phyloP scores from a whole-genome alignment of 73 alveolate species.

The Urostyla sp. region DNA sequence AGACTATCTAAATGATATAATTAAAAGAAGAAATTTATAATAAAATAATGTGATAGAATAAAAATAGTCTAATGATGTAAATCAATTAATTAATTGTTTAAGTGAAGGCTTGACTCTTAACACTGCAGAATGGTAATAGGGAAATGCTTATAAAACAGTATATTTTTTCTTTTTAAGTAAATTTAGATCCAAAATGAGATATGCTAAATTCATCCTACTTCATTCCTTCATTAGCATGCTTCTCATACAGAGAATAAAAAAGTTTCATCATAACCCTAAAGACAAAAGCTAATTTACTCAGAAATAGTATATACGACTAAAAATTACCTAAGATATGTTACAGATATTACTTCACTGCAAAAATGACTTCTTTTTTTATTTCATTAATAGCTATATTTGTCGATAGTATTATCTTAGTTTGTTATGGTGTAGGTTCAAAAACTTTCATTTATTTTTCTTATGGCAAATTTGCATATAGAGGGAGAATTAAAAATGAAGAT shows the following conservation, averaged over 20 bases:
- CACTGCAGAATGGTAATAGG: conserved; percentile 72
- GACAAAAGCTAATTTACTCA: conserved; percentile 71
- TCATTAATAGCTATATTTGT: conserved; percentile 97
- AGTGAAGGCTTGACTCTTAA: conserved; percentile 79
- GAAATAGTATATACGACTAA: conserved; percentile 81
- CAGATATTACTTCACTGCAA: conserved; percentile 42
- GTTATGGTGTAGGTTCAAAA: conserved; percentile 72
- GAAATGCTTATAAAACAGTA: conserved; percentile 62
- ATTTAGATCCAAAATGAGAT: no score
- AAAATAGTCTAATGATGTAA: conserved; percentile 30
- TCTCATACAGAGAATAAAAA: neutral
- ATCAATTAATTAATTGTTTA: conserved; percentile 71
- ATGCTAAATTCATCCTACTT: conserved; percentile 87
- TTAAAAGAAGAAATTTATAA: conserved; percentile 15
- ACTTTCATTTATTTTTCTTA: conserved; percentile 89
- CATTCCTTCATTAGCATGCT: conserved; percentile 65
- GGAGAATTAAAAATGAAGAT: conserved; percentile 69
- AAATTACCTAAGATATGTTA: conserved; percentile 76
- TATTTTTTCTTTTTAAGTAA: no score
- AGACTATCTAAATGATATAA: conserved; percentile 56
- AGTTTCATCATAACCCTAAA: conserved; percentile 50
- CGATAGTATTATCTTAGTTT: conserved; percentile 65
- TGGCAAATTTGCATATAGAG: conserved; percentile 93
- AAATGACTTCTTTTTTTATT: no score
- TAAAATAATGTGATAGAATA: conserved; percentile 12